Evolutionary conservation across 129 eudicot genomes (phyloP), one percentile per base, ranked within the genome.

Genomic region (Flaveria trinervia): DNA sequence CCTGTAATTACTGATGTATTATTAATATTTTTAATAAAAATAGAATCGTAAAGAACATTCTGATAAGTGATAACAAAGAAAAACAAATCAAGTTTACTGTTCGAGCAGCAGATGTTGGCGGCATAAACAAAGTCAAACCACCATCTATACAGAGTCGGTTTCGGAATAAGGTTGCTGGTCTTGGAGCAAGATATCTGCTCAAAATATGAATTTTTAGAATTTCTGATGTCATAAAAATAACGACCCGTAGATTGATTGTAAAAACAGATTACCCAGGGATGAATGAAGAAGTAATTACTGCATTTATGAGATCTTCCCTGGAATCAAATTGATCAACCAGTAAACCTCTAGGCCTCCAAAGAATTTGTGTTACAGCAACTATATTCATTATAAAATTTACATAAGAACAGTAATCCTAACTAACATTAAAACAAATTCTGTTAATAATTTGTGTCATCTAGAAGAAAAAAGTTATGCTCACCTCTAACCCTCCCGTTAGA

Each of bases 301-400:
- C 99, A 82, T 95, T 88, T 41, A 95, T 95, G 39, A 95, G 94
- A 89, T 95, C 99, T 70, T 95, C 97, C 84, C 82, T 89, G 18
- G 99, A 95, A 86, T 95, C 99, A 20, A 95, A 95, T 74, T 91
- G 92, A 82, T 95, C 99, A 54, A 95, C 93, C 55, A 95, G 86
- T 60, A 95, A 78, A 23, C 99, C 99, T 81, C 90, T 88, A 36
- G 99, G 99, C 77, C 96, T 89, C 99, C 99, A 95, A 18, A 91
- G 89, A 77, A 95, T 89, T 90, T 95, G 96, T 44, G 99, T 95
- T 60, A 91, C 94, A 78, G 99, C 99, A 88, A 95, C 98, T 94
- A 90, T 39, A 76, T 69, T 44, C 71, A 81, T 60, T 70, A 55
- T 14, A 41, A 11, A 77, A 65, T 22, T 68, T 20, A 20, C 70